Evolutionary conservation across 768 basidiomycete species (phyloP).

Genomic region (Dioszegia hungarica): DNA sequence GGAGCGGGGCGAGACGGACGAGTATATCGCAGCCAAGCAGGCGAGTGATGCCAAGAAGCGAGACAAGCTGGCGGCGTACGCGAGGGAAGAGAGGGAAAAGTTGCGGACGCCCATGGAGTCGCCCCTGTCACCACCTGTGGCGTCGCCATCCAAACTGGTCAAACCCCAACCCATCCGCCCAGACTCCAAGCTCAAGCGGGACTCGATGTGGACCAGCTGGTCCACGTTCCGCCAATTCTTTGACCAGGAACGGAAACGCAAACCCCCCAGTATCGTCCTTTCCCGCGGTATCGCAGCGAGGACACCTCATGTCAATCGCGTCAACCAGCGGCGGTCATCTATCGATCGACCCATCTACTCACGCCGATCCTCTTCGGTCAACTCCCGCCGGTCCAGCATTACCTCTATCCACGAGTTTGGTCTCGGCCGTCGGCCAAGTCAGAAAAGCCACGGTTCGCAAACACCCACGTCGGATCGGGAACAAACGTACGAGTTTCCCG

Average conservation of each 20-base stretch:
- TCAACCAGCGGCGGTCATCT: constrained; percentile 33
- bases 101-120: constrained; percentile 5
- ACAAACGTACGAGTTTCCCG: constrained; percentile 64
- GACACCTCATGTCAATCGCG: constrained; percentile 25
- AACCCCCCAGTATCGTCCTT: constrained; percentile 24
- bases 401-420: constrained; percentile 53
- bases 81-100: constrained; percentile 27
- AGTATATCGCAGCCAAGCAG: constrained; percentile 24
- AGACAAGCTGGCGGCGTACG: constrained; percentile 25
- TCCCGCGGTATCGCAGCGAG: constrained; percentile 30
- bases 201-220: constrained; percentile 60
- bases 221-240: constrained; percentile 84
- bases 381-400: constrained; percentile 68
- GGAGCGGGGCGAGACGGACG: constrained; percentile 65
- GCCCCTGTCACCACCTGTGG: constrained; percentile 2
- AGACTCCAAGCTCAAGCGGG: neutral
- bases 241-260: constrained; percentile 63
- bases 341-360: constrained; percentile 62
- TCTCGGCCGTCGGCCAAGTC: constrained; percentile 53
- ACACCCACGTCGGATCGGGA: constrained; percentile 79
- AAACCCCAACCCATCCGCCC: constrained; percentile 28
- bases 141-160: constrained; percentile 41
- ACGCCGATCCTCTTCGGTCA: constrained; percentile 82
- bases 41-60: constrained; percentile 25
- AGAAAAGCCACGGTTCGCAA: constrained; percentile 66